Base-by-base conservation (phyloP, 192 early-diverging fungal species). In the Paraglomus brasilianum region DNA sequence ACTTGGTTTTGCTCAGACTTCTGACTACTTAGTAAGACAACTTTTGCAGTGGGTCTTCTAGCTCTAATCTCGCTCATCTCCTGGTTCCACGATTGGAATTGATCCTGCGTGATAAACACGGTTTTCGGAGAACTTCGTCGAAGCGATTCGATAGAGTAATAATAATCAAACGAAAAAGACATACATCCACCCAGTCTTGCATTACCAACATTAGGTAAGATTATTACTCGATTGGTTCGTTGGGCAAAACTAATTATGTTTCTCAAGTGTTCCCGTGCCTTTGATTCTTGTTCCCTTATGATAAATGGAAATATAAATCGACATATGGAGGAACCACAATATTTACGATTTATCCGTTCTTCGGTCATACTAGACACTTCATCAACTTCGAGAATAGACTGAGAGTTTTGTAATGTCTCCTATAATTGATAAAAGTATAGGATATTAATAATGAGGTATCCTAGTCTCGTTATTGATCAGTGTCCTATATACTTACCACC, bases 291-390 rank as follows among this genome's bases (percentile, higher is more conserved):
- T 21, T 61, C 59, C 0, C 4, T n/a, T 4, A 44, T n/a, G 11
- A 8, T 4, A 61, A 22, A 43, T 2, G 59, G 8, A 7, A 61
- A 61, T 45, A 61, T 22, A 19, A 61, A 61, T 61, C 24, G 42
- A 43, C 59, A 61, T 45, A 45, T 21, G 22, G n/a, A 22, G 19
- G 59, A 17, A n/a, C n/a, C n/a, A 43, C 59, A 61, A 45, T 61
- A 61, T 61, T 61, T 61, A 24, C 13, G 41, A 44, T 61, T 61
- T 44, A 61, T 45, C 5, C 30, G 30, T 30, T 30, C 30, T 30
- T 30, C 30, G 30, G 30, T 30, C 30, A 30, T 30, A 3, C 30
- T 30, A 3, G 30, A 30, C 30, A 30, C 30, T 30, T 30, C 30
- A 30, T 30, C 30, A 2, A 30, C 30, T 30, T 30, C 30, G 30